Percentiles rank a stretch among this genome's conserved stretches.
These are phyloP conservation scores for Pythium dissimile DNA, from an alignment of 352 stramenopile species.

Conservation along the genomic window DNA sequence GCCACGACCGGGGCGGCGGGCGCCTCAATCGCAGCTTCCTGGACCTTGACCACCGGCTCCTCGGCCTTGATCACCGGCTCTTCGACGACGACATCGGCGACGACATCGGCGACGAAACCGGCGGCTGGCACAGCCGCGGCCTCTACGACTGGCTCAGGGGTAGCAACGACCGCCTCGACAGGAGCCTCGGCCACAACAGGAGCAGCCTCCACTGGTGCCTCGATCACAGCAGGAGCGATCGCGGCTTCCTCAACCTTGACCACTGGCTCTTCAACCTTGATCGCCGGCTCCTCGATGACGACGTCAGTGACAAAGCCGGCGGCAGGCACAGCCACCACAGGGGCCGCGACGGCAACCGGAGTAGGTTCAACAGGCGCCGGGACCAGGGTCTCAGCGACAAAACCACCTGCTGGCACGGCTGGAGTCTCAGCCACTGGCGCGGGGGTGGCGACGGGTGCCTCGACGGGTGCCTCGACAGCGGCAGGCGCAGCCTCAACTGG, in stretches of 20 bases:
- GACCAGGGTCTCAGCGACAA: neutral
- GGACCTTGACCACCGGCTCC: conserved; percentile 8
- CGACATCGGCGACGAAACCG: conserved; percentile 10
- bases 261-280: conserved; percentile 6
- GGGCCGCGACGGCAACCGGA: neutral
- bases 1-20: neutral
- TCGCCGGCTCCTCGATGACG: conserved; percentile 5
- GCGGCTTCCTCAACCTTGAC: neutral
- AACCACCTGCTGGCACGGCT: no score
- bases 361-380: neutral
- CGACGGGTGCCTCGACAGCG: no score
- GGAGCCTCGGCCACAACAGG: neutral
- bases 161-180: neutral
- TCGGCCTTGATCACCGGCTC: conserved; percentile 12
- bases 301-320: conserved; percentile 3
- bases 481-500: neutral
- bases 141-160: neutral
- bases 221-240: neutral
- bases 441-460: no score
- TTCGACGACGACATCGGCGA: neutral
- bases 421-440: neutral
- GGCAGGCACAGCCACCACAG: neutral
- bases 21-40: conserved; percentile 5
- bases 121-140: neutral
- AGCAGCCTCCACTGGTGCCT: neutral